A percentile compares a stretch with the other conserved stretches of the same genome.
These are phyloP conservation scores for Candida argentea DNA, from an alignment of 805 yeast species.

Conservation along the genomic window DNA sequence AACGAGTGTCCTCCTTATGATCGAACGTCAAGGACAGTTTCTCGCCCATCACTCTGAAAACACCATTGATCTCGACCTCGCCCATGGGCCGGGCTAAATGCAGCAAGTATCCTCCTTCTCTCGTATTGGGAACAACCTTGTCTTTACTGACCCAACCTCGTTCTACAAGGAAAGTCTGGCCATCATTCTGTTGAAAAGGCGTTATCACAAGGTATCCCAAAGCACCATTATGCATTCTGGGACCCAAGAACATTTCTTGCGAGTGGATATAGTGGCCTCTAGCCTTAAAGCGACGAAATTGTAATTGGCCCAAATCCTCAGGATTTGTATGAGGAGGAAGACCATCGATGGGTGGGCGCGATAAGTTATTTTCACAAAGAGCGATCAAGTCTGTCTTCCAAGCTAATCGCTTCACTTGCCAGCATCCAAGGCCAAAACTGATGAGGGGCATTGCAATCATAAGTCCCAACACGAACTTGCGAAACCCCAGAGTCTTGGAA, in stretches of 20 bases:
- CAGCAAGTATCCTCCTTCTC: conserved; percentile 38
- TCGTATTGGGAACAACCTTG: conserved; percentile 44
- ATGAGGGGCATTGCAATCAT: conserved; percentile 74
- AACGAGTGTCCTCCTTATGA: conserved; percentile 52
- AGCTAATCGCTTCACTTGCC: conserved; percentile 79
- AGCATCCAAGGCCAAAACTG: conserved; percentile 78
- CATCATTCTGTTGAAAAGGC: conserved; percentile 74
- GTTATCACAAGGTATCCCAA: conserved; percentile 75
- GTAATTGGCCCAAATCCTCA: conserved; percentile 60
- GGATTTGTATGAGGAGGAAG: conserved; percentile 62
- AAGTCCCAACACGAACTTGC: conserved; percentile 33
- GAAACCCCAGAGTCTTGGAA: conserved; percentile 24
- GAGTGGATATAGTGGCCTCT: conserved; percentile 75
- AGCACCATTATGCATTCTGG: conserved; percentile 56
- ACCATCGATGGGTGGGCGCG: conserved; percentile 54
- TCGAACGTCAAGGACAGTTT: conserved; percentile 60
- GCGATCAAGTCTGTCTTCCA: conserved; percentile 88
- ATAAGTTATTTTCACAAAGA: conserved; percentile 70
- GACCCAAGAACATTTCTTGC: conserved; percentile 88
- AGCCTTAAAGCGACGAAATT: conserved; percentile 68
- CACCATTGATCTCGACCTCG: conserved; percentile 59
- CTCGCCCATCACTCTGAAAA: conserved; percentile 59
- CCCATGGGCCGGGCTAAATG: conserved; percentile 69
- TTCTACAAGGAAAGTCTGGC: conserved; percentile 69
- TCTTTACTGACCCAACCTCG: conserved; percentile 88